Evolutionary conservation across 176 grass and related monocot species (phyloP), one percentile per base, ranked within the genome.

Genomic region (Oryza nivara): DNA sequence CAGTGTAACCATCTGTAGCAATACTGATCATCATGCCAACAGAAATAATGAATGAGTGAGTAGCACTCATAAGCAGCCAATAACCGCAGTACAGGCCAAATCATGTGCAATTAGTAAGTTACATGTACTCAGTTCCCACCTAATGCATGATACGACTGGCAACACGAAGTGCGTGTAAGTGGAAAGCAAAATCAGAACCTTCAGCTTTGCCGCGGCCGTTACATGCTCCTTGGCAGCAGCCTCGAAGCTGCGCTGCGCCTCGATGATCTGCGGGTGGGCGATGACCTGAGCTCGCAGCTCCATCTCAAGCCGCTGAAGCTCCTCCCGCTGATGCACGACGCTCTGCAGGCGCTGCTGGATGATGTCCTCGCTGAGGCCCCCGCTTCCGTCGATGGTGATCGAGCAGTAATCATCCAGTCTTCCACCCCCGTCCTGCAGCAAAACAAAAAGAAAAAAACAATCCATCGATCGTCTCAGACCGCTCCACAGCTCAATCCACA

Each of bases 281-380:
- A 92, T 84, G 40, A 72, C 88, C 88, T 96, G 92, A 0, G 90
- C 93, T 2, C 75, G 77, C 68, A 99, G 85, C 73, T 94, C 86
- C 15, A 99, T 89, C 86, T 99, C 97, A 15, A 99, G 81, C 68
- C 86, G 84, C 75, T 94, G 91, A 56, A 99, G 83, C 79, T 92
- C 88, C 84, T 96, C 93, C 26, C 92, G 48, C 72, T 89, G 93
- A 40, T 82, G 91, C 14, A 67, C 68, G 20, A 96, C 38, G 74
- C 74, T 89, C 78, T 99, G 97, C 75, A 94, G 82, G 64, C 90
- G 86, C 84, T 92, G 91, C 84, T 96, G 88, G 78, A 94, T 77
- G 75, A 96, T 75, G 61, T 96, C 93, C 76, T 86, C 88, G 73
- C 82, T 96, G 60, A 96, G 83, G 2, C 84, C 91, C 6, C 78